Evolutionary conservation across 768 basidiomycete genomes (phyloP), one percentile per base, ranked within the genome.

Genomic region (Panus rudis): DNA sequence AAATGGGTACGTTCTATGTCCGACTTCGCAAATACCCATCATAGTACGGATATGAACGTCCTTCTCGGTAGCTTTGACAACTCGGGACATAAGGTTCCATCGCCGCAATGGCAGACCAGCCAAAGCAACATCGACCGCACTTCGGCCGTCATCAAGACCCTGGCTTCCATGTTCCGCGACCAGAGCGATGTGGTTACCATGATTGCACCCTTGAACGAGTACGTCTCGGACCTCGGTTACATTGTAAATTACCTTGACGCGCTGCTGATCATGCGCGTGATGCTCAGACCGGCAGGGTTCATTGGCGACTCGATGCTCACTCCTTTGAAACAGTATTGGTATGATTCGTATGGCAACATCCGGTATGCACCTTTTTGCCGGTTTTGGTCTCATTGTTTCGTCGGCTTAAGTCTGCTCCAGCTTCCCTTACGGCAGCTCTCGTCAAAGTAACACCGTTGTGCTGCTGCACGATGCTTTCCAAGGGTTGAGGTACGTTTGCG

Each of bases 141-240:
- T 14, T 66, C 83, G 57, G 62, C 67, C 7, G 66, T 90, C 49
- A 80, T 91, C 59, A 71, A 77, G 59, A 68, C 50, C 11, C 67
- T 90, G 44, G 77, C 80, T 13, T 63, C 66, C 44, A 75, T 76
- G 67, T 87, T 78, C 56, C 71, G 70, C 20, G 62, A 66, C 51
- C 69, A 75, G 47, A 56, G 69, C 1, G 53, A 70, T 14, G 74
- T 77, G 11, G 85, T 87, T 0, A 62, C 84, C 1, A 64, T 70
- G 35, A 89, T 92, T 42, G 83, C 81, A 17, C 78, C 86, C 2
- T 55, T 92, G 52, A 92, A 91, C 52, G 89, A 91, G 85, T 88
- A 48, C 26, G 66, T 56, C 20, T 26, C 33, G 33, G 7, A 16
- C 21, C 30, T 43, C 25, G n/a, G 20, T 7, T 30, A 30, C 28